Evolutionary conservation across 371 early-diverging fungal genomes (phyloP).

Genomic region (Mucor racemosus): DNA sequence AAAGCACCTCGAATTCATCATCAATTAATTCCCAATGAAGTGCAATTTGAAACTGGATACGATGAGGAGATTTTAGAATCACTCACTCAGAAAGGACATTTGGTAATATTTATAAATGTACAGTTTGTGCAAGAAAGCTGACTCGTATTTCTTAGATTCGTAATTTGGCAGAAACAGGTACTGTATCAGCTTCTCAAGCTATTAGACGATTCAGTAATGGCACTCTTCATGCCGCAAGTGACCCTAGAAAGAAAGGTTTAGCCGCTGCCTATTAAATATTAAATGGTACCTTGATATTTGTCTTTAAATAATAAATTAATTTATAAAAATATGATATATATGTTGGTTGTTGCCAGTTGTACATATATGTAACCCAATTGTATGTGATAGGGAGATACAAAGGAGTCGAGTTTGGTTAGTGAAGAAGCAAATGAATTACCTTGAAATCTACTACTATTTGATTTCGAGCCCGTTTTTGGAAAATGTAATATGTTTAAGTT

Average conservation of each 20-base stretch:
- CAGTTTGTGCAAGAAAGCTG: neutral
- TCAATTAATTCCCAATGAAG: slow-evolving; percentile 86
- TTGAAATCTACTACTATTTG: too few relatives aligned
- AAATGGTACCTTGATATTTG: neutral
- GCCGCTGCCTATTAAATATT: slow-evolving; percentile 40
- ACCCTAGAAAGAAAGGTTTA: slow-evolving; percentile 49
- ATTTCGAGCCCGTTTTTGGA: too few relatives aligned
- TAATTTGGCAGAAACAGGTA: slow-evolving; percentile 21
- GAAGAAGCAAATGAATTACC: too few relatives aligned
- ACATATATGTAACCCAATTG: too few relatives aligned
- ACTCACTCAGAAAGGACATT: slow-evolving; percentile 32
- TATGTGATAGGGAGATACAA: too few relatives aligned
- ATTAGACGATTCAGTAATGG: slow-evolving; percentile 38
- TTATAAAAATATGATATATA: too few relatives aligned
- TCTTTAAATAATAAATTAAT: neutral
- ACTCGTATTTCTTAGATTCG: slow-evolving; percentile 7
- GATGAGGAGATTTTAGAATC: slow-evolving; percentile 6
- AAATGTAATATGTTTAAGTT: too few relatives aligned
- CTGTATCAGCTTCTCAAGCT: slow-evolving; percentile 43
- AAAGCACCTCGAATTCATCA: slow-evolving; percentile 88
- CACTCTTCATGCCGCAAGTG: slow-evolving; percentile 46
- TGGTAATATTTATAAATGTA: slow-evolving; percentile 11
- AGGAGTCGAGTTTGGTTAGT: too few relatives aligned
- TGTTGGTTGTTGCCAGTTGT: too few relatives aligned
- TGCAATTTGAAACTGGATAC: slow-evolving; percentile 42